Conservation (phyloP, 148 eudicot species). For the Euryodendron excelsum region DNA sequence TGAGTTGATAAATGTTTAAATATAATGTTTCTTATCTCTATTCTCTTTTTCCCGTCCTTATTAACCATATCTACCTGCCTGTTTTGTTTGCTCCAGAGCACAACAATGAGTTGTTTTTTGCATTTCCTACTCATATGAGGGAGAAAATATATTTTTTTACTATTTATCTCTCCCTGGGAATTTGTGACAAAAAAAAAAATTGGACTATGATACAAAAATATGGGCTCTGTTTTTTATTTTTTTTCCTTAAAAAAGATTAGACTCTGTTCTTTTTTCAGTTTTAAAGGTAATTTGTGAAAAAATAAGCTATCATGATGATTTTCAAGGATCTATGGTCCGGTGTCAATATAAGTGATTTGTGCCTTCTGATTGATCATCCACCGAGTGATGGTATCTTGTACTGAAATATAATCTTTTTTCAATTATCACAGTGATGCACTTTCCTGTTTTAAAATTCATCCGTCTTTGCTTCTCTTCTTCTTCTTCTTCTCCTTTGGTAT, state of each 20-base stretch:
- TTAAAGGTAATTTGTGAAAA: background rate
- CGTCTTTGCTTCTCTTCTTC: background rate
- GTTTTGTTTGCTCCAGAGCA: no score
- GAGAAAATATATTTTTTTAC: constrained; percentile 1
- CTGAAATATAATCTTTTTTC: background rate
- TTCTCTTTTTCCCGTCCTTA: background rate
- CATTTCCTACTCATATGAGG: background rate
- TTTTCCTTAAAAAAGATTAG: no score
- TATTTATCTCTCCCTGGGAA: background rate
- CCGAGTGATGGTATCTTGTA: background rate
- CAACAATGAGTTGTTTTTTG: background rate
- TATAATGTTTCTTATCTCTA: background rate
- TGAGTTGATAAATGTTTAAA: constrained; percentile 1
- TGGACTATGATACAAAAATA: no score
- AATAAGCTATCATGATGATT: background rate
- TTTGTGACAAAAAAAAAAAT: background rate
- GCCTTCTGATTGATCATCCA: background rate
- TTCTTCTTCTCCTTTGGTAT: background rate
- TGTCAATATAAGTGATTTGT: background rate
- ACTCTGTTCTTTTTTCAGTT: background rate
- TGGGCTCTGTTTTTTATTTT: no score
- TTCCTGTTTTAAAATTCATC: background rate
- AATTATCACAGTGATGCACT: background rate
- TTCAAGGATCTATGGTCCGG: background rate
- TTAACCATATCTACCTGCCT: background rate